Base-by-base conservation (phyloP, 345 rosid genomes). In the Draba incana region DNA sequence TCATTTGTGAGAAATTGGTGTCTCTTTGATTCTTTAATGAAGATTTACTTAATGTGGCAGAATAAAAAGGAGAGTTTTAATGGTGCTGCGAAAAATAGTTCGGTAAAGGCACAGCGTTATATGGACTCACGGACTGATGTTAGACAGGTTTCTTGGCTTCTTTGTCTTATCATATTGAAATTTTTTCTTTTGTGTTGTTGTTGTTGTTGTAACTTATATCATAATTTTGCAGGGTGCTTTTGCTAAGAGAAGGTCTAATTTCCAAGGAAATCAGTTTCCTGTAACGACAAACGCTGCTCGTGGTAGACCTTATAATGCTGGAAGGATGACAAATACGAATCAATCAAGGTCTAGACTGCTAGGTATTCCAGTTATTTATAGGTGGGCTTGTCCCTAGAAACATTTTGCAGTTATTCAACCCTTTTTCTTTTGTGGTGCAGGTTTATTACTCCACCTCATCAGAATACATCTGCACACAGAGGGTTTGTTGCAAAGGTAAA, bases 171-270 rank as follows among this genome's bases (percentile, higher is more conserved):
- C 31, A 12, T 4, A 37, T 43, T 4, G 12, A 25, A 4, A 6
- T 20, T n/a, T 63, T 11, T 3, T 31, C 9, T 20, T 4, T 12
- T 15, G 5, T 33, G 20, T 43, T 72, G 30, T 4, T 43, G 46
- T 63, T 55, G 8, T 69, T 50, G 20, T 20, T 20, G 20, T 20
- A 20, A 20, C 20, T 20, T 20, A 20, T 20, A 20, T 20, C 20
- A 20, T 20, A 64, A 11, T 30, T 63, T 2, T 64, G 58, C 83
- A 92, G 96, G 97, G 92, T 5, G 82, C 80, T 62, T 79, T 89
- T 68, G 98, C 95, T 37, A 80, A 80, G 72, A 90, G 85, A 68
- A 86, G 97, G 82, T 80, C 92, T 57, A 82, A 71, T 74, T 83
- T 86, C 69, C 86, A 69, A 67, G 81, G 85, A 38, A 88, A 80